These are phyloP conservation scores for Wickerhamiella domercqiae DNA, from an alignment of 805 yeast genomes.

Conservation along the genomic window DNA sequence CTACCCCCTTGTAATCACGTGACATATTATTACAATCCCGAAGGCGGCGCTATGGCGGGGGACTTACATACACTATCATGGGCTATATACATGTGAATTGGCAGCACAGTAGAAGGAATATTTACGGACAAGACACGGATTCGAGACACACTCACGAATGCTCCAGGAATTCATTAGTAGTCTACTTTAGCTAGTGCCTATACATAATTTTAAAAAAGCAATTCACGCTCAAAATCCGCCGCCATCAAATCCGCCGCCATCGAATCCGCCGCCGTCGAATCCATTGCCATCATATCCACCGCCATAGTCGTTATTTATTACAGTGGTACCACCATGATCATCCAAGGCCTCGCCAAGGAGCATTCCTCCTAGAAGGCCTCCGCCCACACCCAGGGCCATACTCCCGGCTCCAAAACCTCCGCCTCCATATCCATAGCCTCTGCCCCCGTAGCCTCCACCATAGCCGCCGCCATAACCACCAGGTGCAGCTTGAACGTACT, in stretches of 20 bases:
- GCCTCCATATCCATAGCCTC: conserved; percentile 10
- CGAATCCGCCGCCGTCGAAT: conserved; percentile 10
- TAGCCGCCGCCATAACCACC: conserved; percentile 26
- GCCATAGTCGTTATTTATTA: conserved; percentile 22
- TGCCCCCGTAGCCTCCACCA: conserved; percentile 6
- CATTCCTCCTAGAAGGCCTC: conserved; percentile 21
- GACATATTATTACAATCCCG: too few relatives aligned
- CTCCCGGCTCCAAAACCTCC: conserved; percentile 38
- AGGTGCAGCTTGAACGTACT: conserved; percentile 22
- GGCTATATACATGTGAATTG: too few relatives aligned
- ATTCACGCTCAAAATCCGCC: conserved; percentile 8
- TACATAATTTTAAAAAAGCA: too few relatives aligned
- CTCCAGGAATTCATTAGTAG: too few relatives aligned
- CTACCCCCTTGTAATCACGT: too few relatives aligned
- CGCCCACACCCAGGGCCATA: conserved; percentile 22
- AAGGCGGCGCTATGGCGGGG: too few relatives aligned
- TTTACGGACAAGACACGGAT: too few relatives aligned
- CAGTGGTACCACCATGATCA: conserved; percentile 10
- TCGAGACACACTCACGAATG: too few relatives aligned
- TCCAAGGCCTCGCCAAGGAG: conserved; percentile 16
- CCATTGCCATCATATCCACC: conserved; percentile 11
- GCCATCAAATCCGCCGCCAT: conserved; percentile 22
- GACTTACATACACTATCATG: too few relatives aligned
- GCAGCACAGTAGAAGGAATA: too few relatives aligned
- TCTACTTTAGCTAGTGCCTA: too few relatives aligned